These are phyloP conservation scores for Plasmodium berghei DNA, from an alignment of 169 alveolate genomes.

Conservation along the genomic window DNA sequence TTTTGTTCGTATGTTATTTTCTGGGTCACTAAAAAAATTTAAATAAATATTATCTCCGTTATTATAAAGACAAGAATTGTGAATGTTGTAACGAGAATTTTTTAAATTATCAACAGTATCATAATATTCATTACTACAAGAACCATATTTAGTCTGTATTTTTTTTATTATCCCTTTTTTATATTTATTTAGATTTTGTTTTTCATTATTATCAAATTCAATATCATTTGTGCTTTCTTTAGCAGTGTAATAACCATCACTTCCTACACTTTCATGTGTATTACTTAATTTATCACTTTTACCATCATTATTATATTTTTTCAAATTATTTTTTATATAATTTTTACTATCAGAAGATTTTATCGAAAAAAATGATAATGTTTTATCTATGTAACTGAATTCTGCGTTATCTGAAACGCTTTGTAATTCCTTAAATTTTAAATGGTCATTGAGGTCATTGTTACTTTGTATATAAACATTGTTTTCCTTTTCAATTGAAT, in stretches of 20 bases:
- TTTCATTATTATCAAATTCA: conserved; percentile 1
- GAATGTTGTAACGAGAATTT: neutral
- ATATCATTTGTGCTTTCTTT: conserved; percentile 7
- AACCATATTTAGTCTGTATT: conserved; percentile 1
- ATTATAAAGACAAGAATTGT: neutral
- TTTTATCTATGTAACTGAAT: conserved; percentile 30
- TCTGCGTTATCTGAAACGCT: neutral
- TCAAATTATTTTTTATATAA: conserved; percentile 2
- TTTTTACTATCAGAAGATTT: conserved; percentile 29
- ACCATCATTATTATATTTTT: neutral
- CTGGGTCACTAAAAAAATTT: conserved; percentile 19
- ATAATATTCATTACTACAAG: conserved; percentile 27
- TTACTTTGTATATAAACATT: neutral
- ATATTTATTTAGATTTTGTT: neutral
- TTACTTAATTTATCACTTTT: conserved; percentile 5
- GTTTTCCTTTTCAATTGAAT: neutral
- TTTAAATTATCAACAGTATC: conserved; percentile 38
- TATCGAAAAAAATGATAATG: conserved; percentile 44
- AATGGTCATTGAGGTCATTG: neutral
- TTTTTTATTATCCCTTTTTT: conserved; percentile 18
- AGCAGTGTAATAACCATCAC: conserved; percentile 68
- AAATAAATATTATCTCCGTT: conserved; percentile 21
- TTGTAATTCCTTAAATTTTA: neutral
- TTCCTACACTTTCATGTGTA: conserved; percentile 1
- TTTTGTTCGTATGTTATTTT: conserved; percentile 1